Base-by-base conservation (phyloP, 208 protist genomes). In the Crithidia brevicula region DNA sequence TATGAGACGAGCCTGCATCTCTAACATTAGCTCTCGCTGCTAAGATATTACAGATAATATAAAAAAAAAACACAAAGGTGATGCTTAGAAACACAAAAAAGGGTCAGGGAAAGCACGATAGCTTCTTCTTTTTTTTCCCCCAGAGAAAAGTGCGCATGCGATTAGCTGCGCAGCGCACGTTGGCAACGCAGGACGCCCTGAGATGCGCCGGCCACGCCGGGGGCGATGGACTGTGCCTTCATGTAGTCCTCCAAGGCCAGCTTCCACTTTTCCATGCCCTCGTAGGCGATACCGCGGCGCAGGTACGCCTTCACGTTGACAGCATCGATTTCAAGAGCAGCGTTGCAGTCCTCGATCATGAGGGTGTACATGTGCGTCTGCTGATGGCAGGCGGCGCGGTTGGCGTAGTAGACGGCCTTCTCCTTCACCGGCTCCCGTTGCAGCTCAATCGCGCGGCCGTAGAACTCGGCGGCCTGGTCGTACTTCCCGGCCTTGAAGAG, bases 211-310 rank as follows among this genome's bases (percentile, higher is more conserved):
- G 65, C 40, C 18, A 92, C 72, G 27, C 83, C 80, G 20, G 87
- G 89, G 30, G 89, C 33, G 30, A 95, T 34, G 18, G 28, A 47
- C 50, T 91, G 88, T 22, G 78, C 88, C 45, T 76, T 72, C 40
- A 86, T 91, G 78, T 92, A 97, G 71, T 97, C 93, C 23, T 91
- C 83, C 51, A 96, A 72, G 11, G 93, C 93, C 33, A 88, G 80
- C 66, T 92, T 82, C 94, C 94, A 98, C 70, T 92, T 93, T 74
- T 98, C 92, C 67, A 96, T 79, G 18, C 92, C 91, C 71, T 98
- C 92, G 63, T 96, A 91, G 16, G 94, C 92, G 38, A 96, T 93
- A 25, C 83, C 94, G n/a, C 94, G 83, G 25, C 94, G 87, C 52
- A 97, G 75, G 75, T 89, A 83, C 11, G 92, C 94, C 87, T 98